Evolutionary conservation across 805 yeast species (phyloP), one percentile per base, ranked within the genome.

Genomic region (Teunomyces gatunensis): DNA sequence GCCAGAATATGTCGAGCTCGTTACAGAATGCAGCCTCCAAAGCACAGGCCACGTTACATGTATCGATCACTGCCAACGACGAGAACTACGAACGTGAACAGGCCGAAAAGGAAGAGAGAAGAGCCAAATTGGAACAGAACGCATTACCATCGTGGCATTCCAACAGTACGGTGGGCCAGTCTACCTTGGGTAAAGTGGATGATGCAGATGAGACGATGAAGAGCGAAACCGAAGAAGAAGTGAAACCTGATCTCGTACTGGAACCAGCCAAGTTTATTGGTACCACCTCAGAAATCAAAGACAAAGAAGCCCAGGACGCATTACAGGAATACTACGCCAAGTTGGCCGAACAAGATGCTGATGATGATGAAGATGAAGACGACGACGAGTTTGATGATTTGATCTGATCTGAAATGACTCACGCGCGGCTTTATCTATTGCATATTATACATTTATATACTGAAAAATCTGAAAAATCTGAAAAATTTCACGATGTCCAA

Each of bases 71-170:
- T 4, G 94, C 92, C 13, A 87, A 84, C 56, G 97, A 89, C 65
- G 95, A 88, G 58, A 81, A 82, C 51, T 76, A 78, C 54, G 83
- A 78, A 61, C 78, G 81, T 55, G 90, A 84, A 66, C 77, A 78
- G 57, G 78, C 74, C 60, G 83, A 83, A 56, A 73, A 80, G 60
- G 85, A 87, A 64, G 83, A 74, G 72, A 83, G 78, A 77, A 82
- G 80, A 65, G 84, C 78, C 65, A 77, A 80, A 54, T 75, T 91
- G 65, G 85, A 87, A 61, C 97, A 92, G 65, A 94, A 94, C 63
- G 97, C 97, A 3, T 75, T 94, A 55, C 99, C 99, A 6, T 85
- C 94, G 25, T 94, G 99, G 99, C 96, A 94, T 63, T 82, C 86
- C 54, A 85, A 85, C 56, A 83, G 92, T 61, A 91, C 99, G 0